These are phyloP conservation scores for Nidularia pulvinata DNA, from an alignment of 768 basidiomycete genomes.

Conservation along the genomic window DNA sequence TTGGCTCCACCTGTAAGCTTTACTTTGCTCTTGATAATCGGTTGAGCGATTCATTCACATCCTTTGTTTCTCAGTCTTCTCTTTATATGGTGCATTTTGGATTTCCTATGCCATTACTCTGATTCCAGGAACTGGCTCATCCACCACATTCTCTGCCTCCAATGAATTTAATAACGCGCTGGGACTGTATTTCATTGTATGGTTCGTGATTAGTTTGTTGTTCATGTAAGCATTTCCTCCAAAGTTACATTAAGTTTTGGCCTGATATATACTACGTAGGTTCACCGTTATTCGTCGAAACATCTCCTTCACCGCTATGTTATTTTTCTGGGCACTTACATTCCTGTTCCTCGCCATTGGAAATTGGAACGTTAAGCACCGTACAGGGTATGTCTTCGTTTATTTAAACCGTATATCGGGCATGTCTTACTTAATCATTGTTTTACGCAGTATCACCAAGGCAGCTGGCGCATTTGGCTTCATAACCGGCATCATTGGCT, in stretches of 20 bases:
- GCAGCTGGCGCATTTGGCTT: slow-evolving; percentile 40
- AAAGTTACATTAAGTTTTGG: neutral
- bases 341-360: slow-evolving; percentile 22
- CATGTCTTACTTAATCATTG: neutral
- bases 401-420: neutral
- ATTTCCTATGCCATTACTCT: slow-evolving; percentile 72
- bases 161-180: slow-evolving; percentile 53
- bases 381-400: slow-evolving; percentile 19
- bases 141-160: slow-evolving; percentile 41
- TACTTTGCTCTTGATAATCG: neutral
- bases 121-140: slow-evolving; percentile 64
- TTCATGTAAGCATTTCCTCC: slow-evolving; percentile 47
- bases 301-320: slow-evolving; percentile 19
- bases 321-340: slow-evolving; percentile 18
- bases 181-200: slow-evolving; percentile 66
- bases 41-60: too few species aligned
- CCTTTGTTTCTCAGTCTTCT: too few species aligned
- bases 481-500: slow-evolving; percentile 39
- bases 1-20: slow-evolving; percentile 48
- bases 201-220: slow-evolving; percentile 65
- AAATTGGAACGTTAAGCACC: slow-evolving; percentile 25
- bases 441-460: slow-evolving; percentile 23
- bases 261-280: slow-evolving; percentile 13
- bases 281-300: slow-evolving; percentile 19
- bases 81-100: slow-evolving; percentile 80